phyloP scores from a whole-genome alignment of 371 early-diverging fungal genomes.

The Actinomortierella ambigua region DNA sequence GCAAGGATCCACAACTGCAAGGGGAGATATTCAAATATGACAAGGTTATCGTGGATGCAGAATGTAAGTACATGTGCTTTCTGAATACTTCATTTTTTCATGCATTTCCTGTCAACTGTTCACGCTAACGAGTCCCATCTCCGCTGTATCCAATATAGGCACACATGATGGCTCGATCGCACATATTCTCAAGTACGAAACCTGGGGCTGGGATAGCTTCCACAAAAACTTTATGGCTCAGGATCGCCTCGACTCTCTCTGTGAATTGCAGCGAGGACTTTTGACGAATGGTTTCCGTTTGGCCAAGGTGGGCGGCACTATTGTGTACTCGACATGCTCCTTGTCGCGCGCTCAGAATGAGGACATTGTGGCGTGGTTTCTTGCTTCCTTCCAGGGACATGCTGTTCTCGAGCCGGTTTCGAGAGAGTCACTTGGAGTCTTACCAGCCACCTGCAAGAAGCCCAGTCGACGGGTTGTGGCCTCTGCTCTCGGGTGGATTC shows the following conservation, averaged over 20 bases:
- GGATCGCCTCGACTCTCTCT: constrained; percentile 51
- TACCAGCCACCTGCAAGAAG: constrained; percentile 29
- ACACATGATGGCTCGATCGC: constrained; percentile 95
- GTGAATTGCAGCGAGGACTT: constrained; percentile 59
- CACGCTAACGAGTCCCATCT: background rate
- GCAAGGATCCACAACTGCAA: constrained; percentile 59
- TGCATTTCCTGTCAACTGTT: background rate
- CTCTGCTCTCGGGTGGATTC: constrained; percentile 9
- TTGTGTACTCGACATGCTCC: constrained; percentile 91
- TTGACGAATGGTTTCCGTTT: constrained; percentile 74
- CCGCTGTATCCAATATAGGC: constrained; percentile 4
- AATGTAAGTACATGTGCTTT: constrained; percentile 61
- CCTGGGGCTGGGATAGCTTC: constrained; percentile 76
- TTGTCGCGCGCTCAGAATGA: constrained; percentile 84
- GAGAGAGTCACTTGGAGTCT: constrained; percentile 32
- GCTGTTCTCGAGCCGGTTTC: constrained; percentile 37
- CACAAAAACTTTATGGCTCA: constrained; percentile 71
- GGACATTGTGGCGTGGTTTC: constrained; percentile 77
- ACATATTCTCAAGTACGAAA: constrained; percentile 82
- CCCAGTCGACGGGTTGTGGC: constrained; percentile 27
- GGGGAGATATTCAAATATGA: constrained; percentile 68
- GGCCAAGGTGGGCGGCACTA: constrained; percentile 70
- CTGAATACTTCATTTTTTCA: background rate
- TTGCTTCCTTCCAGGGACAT: constrained; percentile 53
- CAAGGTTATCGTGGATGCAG: constrained; percentile 92